phyloP scores from a whole-genome alignment of 1,284 basidiomycete species.

The Rhizoctonia solani region DNA sequence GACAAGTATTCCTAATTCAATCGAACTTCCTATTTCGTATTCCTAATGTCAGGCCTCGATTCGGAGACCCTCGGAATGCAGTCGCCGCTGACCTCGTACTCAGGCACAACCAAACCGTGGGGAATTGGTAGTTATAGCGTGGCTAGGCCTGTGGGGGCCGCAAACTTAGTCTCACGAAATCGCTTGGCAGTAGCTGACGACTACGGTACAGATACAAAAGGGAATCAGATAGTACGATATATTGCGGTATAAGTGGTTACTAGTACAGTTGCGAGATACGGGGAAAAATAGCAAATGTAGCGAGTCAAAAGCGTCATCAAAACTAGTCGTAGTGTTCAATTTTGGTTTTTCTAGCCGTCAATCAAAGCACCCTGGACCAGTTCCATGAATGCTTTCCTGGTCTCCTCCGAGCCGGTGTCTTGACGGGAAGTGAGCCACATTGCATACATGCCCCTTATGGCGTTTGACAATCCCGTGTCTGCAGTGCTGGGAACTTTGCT shows the following conservation, averaged over 20 bases:
- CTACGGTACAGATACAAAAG: too few relatives aligned
- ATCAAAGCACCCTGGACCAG: slow-evolving; percentile 8
- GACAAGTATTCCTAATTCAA: too few relatives aligned
- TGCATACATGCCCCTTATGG: slow-evolving; percentile 30
- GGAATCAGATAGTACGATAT: background rate
- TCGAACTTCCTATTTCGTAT: background rate
- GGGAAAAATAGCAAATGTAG: too few relatives aligned
- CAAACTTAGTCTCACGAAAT: background rate
- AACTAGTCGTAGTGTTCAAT: too few relatives aligned
- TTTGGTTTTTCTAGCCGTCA: background rate
- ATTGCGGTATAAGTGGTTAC: background rate
- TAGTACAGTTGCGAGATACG: slow-evolving; percentile 9
- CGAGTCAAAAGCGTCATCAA: too few relatives aligned
- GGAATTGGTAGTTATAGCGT: too few relatives aligned
- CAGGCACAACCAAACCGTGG: too few relatives aligned
- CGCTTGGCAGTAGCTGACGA: background rate
- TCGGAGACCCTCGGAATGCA: slow-evolving; percentile 20
- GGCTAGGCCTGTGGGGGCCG: too few relatives aligned
- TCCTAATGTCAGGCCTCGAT: background rate
- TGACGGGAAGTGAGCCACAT: slow-evolving; percentile 20
- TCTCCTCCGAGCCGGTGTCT: slow-evolving; percentile 8
- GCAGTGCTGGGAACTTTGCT: slow-evolving; percentile 4
- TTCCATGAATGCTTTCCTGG: slow-evolving; percentile 16
- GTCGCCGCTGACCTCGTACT: too few relatives aligned
- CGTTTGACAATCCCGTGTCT: background rate